phyloP scores from a whole-genome alignment of 2,329 filamentous ascomycete genomes.

The Fusarium succisae region DNA sequence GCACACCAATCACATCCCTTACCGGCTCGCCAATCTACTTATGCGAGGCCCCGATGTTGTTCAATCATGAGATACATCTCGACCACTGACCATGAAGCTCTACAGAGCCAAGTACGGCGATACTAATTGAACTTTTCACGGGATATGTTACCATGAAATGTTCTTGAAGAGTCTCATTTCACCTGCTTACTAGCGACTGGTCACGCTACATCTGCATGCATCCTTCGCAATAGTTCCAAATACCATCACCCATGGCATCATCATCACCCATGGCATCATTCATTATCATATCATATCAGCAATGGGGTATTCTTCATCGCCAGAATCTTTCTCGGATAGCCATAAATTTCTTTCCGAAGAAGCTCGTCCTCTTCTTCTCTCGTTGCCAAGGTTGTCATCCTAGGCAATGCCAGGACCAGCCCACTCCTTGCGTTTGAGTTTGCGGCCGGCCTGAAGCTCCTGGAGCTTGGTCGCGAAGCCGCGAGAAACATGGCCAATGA shows the following conservation, averaged over 20 bases:
- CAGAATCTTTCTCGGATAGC: background rate
- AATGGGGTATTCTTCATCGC: background rate
- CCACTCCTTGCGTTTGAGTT: conserved; percentile 46
- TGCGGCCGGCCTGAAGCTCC: conserved; percentile 33
- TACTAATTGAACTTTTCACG: background rate
- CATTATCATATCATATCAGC: background rate
- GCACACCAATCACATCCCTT: conserved; percentile 2
- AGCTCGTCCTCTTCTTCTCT: background rate
- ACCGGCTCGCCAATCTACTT: conserved; percentile 6
- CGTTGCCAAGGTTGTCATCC: background rate
- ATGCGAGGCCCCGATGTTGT: background rate
- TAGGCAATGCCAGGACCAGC: conserved; percentile 26
- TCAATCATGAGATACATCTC: background rate
- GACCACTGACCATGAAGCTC: background rate
- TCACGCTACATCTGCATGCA: background rate
- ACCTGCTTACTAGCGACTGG: background rate
- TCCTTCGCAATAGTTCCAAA: background rate
- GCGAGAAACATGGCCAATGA: conserved; percentile 45
- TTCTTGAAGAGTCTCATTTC: background rate
- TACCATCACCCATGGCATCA: background rate
- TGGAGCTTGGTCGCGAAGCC: conserved; percentile 46
- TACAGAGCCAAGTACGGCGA: background rate
- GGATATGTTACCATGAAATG: background rate
- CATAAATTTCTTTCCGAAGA: background rate
- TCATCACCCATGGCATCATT: background rate